phyloP scores from a whole-genome alignment of 768 basidiomycete genomes.

The Pleurotus giganteus region DNA sequence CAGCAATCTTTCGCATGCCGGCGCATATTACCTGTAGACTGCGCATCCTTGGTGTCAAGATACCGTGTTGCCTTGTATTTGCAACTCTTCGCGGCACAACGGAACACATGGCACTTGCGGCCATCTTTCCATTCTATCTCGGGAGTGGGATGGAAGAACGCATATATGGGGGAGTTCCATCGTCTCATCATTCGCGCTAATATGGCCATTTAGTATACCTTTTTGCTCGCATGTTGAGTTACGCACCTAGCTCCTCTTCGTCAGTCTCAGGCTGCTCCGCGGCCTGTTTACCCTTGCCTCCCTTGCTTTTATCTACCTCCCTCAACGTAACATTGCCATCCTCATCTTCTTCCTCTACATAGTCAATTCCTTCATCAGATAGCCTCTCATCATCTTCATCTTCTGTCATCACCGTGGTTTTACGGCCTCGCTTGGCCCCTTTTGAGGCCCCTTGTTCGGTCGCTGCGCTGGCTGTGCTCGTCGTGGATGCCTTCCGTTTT shows the following conservation, averaged over 20 bases:
- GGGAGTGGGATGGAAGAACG: conserved; percentile 20
- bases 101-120: conserved; percentile 20
- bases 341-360: no score
- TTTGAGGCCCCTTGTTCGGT: no score
- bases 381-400: no score
- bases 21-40: conserved; percentile 27
- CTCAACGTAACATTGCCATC: no score
- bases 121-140: conserved; percentile 17
- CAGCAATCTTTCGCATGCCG: conserved; percentile 27
- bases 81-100: conserved; percentile 20
- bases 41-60: conserved; percentile 21
- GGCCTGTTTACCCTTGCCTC: no score
- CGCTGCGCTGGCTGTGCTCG: no score
- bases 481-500: no score
- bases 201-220: neutral
- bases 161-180: conserved; percentile 26
- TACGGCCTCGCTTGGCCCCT: no score
- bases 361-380: no score
- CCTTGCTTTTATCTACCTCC: no score
- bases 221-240: neutral
- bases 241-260: conserved; percentile 1
- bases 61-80: conserved; percentile 14
- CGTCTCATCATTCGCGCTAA: conserved; percentile 19
- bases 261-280: no score
- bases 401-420: no score